Evolutionary conservation across 495 filamentous ascomycete genomes (phyloP), one percentile per base, ranked within the genome.

Genomic region (Parathielavia appendiculata): DNA sequence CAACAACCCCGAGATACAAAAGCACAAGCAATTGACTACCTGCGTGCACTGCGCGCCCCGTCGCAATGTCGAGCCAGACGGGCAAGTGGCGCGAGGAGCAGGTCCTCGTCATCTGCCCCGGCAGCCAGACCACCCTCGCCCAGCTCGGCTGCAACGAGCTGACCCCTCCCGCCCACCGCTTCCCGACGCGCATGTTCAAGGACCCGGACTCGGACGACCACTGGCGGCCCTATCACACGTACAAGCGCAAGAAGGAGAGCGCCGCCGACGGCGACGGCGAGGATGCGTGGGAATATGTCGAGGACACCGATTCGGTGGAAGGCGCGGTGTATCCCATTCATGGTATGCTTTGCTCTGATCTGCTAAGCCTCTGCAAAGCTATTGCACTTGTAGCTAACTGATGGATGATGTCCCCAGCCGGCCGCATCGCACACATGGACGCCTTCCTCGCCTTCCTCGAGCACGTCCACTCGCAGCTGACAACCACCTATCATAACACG

Each of bases 91-190:
- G 74, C 63, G 80, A 82, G 65, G 80, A 82, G 46, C 76, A 79
- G 66, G 61, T 80, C 50, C 74, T 80, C 58, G 83, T 98, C 73
- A 92, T 98, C 76, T 90, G 89, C 71, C 93, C 95, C 41, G 93
- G 93, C 65, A 96, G 91, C 67, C 86, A 90, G 71, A 91, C 87
- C 56, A 97, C 91, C 60, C 83, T 96, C 70, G 95, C 92, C 61
- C 93, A 97, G 77, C 81, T 96, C 19, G 93, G 93, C 47, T 86
- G 95, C 40, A 86, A 87, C 54, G 93, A 98, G 75, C 91, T 96
- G 67, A 92, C 90, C 11, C 92, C 91, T 7, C 88, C 93, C 22
- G 80, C 83, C 47, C 77, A 87, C 68, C 86, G 89, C 61, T 81
- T 97, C 63, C 83, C 86, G 17, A 95, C 92, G 64, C 87, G 93